Base-by-base conservation (phyloP, 2,329 filamentous ascomycete genomes). In the Didymella sp. region DNA sequence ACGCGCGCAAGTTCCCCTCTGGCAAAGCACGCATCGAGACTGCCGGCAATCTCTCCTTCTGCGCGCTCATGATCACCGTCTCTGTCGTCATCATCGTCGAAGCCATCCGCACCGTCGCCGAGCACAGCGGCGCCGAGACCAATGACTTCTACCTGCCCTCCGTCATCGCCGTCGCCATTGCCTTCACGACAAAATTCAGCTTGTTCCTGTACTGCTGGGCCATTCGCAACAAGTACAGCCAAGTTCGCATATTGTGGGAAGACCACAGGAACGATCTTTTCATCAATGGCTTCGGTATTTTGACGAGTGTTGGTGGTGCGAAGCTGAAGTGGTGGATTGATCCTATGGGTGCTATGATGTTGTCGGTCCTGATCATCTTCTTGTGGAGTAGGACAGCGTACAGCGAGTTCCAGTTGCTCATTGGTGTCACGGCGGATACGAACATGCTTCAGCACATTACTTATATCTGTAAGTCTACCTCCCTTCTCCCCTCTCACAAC, bases 251-350 rank as follows among this genome's bases (percentile, higher is more conserved):
- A 73, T 81, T 98, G 13, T 97, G 92, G 93, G 91, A 96, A 76
- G 94, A 98, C 72, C 95, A 99, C 79, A 89, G 95, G 60, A 99
- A 99, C 73, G 95, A 99, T 73, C 82, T 99, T n/a, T 83, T 96
- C 69, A 92, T 99, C 83, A 99, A 98, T 75, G 92, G 92, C 51
- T 92, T 96, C 66, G 92, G 90, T 85, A 87, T 98, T 62, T 78
- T 97, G 51, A 97, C 93, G 1, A 94, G 90, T 2, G 88, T 97
- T n/a, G 91, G 92, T 52, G 95, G 95, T 30, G 87, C 88, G 62
- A 96, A 96, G 80, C 81, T 98, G 21, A 81, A 82, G 58, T 97
- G 94, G 94, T 98, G 92, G 91, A 87, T 99, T 63, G 95, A 99
- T 78, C 92, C 95, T 0, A 87, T 90, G 80, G 95, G 95, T 40